A percentile compares a stretch with the other conserved stretches of the same genome.
These are phyloP conservation scores for Dinochytrium kinnereticum DNA, from an alignment of 371 early-diverging fungal genomes.

Conservation along the genomic window DNA sequence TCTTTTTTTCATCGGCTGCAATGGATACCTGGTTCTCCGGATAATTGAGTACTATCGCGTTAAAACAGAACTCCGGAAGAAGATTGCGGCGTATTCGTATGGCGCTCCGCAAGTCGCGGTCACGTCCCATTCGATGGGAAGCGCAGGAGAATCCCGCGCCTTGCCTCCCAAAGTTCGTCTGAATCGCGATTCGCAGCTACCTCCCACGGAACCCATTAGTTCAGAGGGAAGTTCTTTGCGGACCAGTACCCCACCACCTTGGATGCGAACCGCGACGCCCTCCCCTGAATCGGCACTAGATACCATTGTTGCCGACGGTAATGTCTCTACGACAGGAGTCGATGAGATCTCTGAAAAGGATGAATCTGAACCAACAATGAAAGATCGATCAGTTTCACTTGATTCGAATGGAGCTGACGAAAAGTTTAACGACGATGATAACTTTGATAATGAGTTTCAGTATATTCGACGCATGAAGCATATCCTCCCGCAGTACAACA, in stretches of 20 bases:
- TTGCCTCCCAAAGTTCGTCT: slow-evolving; percentile 1
- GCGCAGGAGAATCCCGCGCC: background rate
- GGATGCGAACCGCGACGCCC: background rate
- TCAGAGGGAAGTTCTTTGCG: background rate
- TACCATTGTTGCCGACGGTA: too few species aligned
- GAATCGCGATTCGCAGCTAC: background rate
- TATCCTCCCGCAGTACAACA: slow-evolving; percentile 40
- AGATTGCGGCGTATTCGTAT: slow-evolving; percentile 31
- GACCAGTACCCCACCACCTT: background rate
- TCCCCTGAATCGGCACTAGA: too few species aligned
- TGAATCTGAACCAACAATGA: background rate
- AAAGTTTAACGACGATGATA: background rate
- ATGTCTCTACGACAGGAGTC: too few species aligned
- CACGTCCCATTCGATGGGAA: background rate
- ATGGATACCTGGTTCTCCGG: slow-evolving; percentile 24
- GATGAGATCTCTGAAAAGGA: too few species aligned
- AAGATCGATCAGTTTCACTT: background rate
- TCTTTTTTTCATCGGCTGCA: slow-evolving; percentile 36
- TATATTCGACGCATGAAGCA: slow-evolving; percentile 44
- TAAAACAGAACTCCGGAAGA: slow-evolving; percentile 41
- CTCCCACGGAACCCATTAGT: background rate
- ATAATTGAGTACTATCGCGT: slow-evolving; percentile 33
- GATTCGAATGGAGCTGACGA: background rate
- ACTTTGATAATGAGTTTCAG: slow-evolving; percentile 35
- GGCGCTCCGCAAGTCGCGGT: background rate